Base-by-base conservation (phyloP, 768 basidiomycete genomes). In the Epithele typhae region DNA sequence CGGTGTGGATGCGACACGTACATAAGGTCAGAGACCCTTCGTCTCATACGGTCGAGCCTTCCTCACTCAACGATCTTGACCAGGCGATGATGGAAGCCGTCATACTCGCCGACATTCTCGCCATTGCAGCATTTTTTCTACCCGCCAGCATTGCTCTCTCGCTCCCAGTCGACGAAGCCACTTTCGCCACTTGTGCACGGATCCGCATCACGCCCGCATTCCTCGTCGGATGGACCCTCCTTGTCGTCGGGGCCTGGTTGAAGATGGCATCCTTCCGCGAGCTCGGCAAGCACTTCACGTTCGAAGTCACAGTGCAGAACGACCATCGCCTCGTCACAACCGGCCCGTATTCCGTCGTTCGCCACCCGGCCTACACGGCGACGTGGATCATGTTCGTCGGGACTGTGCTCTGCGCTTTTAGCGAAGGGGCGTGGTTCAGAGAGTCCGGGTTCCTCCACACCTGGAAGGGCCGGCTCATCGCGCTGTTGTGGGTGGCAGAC, bases 251-350 rank as follows among this genome's bases (percentile, higher is more conserved):
- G n/a, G 48, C 39, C 1, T 19, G 45, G 12, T 15, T 54, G 21
- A 52, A 56, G 25, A 11, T 46, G 3, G 39, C 37, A 5, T 60
- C 59, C 54, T 62, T 55, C 49, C 60, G 58, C 39, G 39, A 34
- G 10, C 49, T 65, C n/a, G 64, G 62, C 11, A 45, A 46, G 8
- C 40, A 51, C 49, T 65, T 64, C 57, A 65, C 62, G 15, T 60
- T 57, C 54, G 52, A 61, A 35, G 43, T 65, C n/a, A 44, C 59
- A n/a, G 37, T 65, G 6, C 47, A 46, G 30, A 40, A 56, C 12
- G 52, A 52, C 30, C 64, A 65, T 37, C 44, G 35, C 34, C 56
- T 65, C n/a, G 47, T 64, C 17, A 64, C 62, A 14, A 30, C 17
- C 19, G 62, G 62, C 9, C 64, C 62, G 32, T 65, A 65, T 51